Evolutionary conservation across 352 stramenopile genomes (phyloP), one percentile per base, ranked within the genome.

Genomic region (Phytophthora hybrid): DNA sequence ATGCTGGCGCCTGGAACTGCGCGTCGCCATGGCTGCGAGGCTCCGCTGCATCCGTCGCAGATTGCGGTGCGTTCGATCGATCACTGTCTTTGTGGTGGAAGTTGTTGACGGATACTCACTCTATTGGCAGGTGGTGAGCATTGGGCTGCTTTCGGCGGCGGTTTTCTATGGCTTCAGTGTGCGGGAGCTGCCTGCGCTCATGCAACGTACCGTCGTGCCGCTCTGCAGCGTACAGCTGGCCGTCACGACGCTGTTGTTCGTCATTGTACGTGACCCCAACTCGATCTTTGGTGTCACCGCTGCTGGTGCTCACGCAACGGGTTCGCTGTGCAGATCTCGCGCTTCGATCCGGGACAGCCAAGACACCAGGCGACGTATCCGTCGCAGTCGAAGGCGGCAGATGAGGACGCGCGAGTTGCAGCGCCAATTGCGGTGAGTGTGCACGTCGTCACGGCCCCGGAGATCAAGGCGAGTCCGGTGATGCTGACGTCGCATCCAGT

Each of bases 81-180:
- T 6, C 34, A 41, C n/a, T 16, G 39, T 3, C 13, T 8, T 46
- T 46, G 39, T 26, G 32, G 16, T 26, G 16, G 18, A n/a, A 2
- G 23, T 14, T 31, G 54, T 1, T 19, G 44, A 66, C 10, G 7
- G 32, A 1, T 56, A 13, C 26, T 46, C 39, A 5, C 14, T 26
- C 23, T 26, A 26, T 26, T 26, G 23, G 11, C 46, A 92, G 85
- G 83, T 83, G n/a, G 74, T 81, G 46, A 57, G 29, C 46, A 65
- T 82, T 46, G 71, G 74, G 21, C 16, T 82, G 49, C 60, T 90
- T n/a, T 83, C 78, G 23, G 69, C 65, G 37, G 69, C 52, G 51
- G 69, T 80, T 39, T 91, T 92, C 72, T 90, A 85, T 63, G 47
- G 26, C 4, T 75, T 90, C 57, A 80, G 73, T 32, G 80, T 80